Base-by-base conservation (phyloP, 2,329 filamentous ascomycete species). In the Onygenales sp. region DNA sequence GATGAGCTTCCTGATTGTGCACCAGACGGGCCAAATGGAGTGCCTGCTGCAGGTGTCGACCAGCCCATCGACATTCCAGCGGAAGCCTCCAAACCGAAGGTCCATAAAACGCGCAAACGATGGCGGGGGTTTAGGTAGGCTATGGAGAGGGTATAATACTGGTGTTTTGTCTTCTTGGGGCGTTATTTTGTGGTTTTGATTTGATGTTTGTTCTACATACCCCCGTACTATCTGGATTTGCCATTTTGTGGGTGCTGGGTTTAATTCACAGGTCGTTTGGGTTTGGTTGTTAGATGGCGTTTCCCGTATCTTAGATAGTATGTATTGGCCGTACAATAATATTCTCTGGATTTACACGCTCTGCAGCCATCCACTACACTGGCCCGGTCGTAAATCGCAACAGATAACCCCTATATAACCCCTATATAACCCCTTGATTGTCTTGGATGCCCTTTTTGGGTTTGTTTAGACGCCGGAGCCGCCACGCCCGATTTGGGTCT, bases 1-100 rank as follows among this genome's bases (percentile, higher is more conserved):
- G 71, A 85, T 77, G 84, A 73, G 51, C 59, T 62, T 45, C 65
- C 56, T 44, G 56, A 58, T 42, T 55, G 51, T 48, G 51, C 45
- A 10, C 49, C 43, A 32, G 54, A 53, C 21, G 40, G 53, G 14
- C 11, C 39, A 14, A 46, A 48, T 14, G 33, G 14, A 37, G 32
- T 33, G 11, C 50, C 13, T 11, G 43, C 49, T 6, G 32, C 40
- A n/a, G 47, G 37, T 27, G 31, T 42, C 4, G 47, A 8, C 10
- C n/a, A 14, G 21, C 10, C 21, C 21, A 27, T 11, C 10, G 43
- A 45, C 11, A 17, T 11, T 4, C 11, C 21, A 11, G 21, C 32
- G 10, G 33, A n/a, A 7, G 34, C 43, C 9, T 39, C 51, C n/a
- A 56, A 55, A 31, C 49, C 61, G 13, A 67, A 66, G 52, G 56